Evolutionary conservation across 2,329 filamentous ascomycete species (phyloP).

Genomic region (Pseudogymnoascus verrucosus): DNA sequence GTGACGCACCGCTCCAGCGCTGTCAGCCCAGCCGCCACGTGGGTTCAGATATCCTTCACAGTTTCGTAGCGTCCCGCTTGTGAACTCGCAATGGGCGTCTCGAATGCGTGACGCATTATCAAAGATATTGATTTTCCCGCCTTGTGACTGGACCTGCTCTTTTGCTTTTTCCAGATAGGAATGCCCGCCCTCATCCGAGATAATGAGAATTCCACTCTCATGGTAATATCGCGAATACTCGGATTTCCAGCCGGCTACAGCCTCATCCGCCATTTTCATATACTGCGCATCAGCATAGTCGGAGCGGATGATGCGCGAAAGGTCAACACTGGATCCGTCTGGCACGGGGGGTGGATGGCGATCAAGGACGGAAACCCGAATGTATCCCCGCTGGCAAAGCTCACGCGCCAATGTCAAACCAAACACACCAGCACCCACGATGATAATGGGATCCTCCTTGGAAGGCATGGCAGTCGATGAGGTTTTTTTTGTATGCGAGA

Average conservation of each 20-base stretch:
- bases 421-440: constrained; percentile 55
- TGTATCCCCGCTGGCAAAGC: constrained; percentile 50
- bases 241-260: not conserved
- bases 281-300: constrained; percentile 66
- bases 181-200: not conserved
- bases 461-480: not conserved
- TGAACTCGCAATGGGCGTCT: not conserved
- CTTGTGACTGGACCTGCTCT: not conserved
- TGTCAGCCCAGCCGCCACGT: constrained; percentile 16
- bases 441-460: constrained; percentile 40
- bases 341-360: constrained; percentile 49
- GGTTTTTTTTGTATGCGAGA: not conserved
- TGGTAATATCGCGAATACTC: not conserved
- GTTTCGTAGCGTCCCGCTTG: not conserved
- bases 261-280: not conserved
- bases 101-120: not conserved
- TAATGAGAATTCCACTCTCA: not conserved
- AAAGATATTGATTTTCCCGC: not conserved
- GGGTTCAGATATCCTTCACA: constrained; percentile 5
- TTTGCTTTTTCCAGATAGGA: not conserved
- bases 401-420: constrained; percentile 60
- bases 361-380: constrained; percentile 53
- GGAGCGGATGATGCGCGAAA: constrained; percentile 56
- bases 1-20: constrained; percentile 15
- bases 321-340: constrained; percentile 54